Percentiles rank a stretch among this genome's conserved stretches.
Conservation (phyloP, 352 stramenopile species). For the Phytophthora rubi region DNA sequence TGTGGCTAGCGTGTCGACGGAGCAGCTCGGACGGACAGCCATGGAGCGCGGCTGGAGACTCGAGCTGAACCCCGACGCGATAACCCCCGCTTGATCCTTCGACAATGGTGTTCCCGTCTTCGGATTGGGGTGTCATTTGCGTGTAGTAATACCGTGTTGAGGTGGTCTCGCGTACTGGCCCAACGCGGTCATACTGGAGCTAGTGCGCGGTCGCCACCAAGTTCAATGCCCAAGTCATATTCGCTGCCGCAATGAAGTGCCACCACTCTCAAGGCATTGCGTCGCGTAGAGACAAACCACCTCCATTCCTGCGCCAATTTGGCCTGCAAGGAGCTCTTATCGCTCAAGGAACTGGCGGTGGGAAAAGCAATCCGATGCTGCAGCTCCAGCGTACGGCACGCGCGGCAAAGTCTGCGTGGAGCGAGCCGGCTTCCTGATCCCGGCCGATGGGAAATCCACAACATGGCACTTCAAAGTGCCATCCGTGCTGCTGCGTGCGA, state of each 20-base stretch:
- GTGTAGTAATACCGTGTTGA: conserved; percentile 9
- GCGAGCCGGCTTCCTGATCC: conserved; percentile 12
- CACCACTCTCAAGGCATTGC: conserved; percentile 27
- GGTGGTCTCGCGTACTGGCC: conserved; percentile 14
- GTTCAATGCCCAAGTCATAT: conserved; percentile 1
- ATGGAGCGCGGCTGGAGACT: not conserved
- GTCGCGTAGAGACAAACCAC: conserved; percentile 20
- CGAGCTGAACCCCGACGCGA: conserved; percentile 1
- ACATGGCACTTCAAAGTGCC: not conserved
- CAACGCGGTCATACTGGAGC: conserved; percentile 13
- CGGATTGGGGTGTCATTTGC: conserved; percentile 26
- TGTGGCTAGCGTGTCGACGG: conserved; percentile 6
- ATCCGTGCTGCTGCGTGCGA: not conserved
- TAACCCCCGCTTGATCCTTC: conserved; percentile 26
- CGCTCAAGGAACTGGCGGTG: not conserved
- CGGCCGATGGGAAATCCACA: conserved; percentile 2
- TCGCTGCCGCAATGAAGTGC: conserved; percentile 21
- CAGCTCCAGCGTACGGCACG: not conserved
- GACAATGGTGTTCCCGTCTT: conserved; percentile 18
- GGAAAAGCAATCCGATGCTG: not conserved
- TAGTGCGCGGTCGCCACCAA: conserved; percentile 8
- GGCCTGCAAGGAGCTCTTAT: conserved; percentile 8
- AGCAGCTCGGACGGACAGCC: conserved; percentile 16
- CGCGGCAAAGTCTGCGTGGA: not conserved
- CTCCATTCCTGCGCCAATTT: conserved; percentile 3